These are phyloP conservation scores for Luzula sylvatica DNA, from an alignment of 176 grass and related monocot genomes.

Conservation along the genomic window DNA sequence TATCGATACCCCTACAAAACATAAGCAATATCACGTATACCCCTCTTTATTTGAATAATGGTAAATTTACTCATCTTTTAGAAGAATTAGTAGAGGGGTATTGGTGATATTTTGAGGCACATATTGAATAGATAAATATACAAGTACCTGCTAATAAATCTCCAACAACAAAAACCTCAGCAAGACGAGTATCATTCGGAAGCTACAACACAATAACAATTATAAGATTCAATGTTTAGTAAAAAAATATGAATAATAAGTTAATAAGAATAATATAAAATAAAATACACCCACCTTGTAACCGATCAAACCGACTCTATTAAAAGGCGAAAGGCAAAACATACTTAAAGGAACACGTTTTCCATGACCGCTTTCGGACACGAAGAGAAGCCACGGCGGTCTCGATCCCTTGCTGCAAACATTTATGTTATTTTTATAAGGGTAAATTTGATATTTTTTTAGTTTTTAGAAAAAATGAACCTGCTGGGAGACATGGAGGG, in stretches of 20 bases:
- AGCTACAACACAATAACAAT: slow-evolving; percentile 55
- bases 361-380: slow-evolving; percentile 72
- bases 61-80: not conserved
- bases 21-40: too few species aligned
- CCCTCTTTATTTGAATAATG: too few species aligned
- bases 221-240: too few species aligned
- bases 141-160: slow-evolving; percentile 61
- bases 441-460: not conserved
- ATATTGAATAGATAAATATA: too few species aligned
- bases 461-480: slow-evolving; percentile 22
- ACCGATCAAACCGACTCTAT: slow-evolving; percentile 43
- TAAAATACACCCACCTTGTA: slow-evolving; percentile 55
- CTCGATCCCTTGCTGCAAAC: slow-evolving; percentile 36
- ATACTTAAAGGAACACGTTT: slow-evolving; percentile 75
- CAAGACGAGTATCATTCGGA: slow-evolving; percentile 50
- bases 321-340: slow-evolving; percentile 56
- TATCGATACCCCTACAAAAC: too few species aligned
- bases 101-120: not conserved
- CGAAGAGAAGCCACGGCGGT: slow-evolving; percentile 94
- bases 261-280: not conserved
- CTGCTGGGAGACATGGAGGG: slow-evolving; percentile 32
- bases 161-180: slow-evolving; percentile 82
- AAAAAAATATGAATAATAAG: slow-evolving; percentile 14
- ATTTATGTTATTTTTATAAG: not conserved
- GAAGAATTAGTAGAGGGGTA: not conserved